Percentiles rank a stretch among this genome's conserved stretches.
phyloP scores from a whole-genome alignment of 305 asterid species.

The Solanum hybrid region DNA sequence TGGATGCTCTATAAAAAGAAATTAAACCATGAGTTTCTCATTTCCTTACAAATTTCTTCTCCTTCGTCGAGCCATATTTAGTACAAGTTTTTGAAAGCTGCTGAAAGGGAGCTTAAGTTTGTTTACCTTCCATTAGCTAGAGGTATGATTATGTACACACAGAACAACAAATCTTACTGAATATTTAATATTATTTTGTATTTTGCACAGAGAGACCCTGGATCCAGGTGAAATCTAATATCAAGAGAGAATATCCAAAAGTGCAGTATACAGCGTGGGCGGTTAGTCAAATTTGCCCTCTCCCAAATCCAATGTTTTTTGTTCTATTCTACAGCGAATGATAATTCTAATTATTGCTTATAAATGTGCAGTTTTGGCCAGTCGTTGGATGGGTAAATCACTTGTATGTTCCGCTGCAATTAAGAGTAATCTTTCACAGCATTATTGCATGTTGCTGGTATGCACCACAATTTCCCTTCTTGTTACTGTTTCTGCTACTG shows the following conservation, averaged over 20 bases:
- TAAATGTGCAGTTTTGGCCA: slow-evolving; percentile 77
- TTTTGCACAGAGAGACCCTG: slow-evolving; percentile 64
- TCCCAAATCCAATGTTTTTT: neutral
- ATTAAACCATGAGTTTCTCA: neutral
- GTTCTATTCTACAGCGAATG: neutral
- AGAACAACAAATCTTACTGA: neutral
- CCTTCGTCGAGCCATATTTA: neutral
- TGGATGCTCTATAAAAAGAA: neutral
- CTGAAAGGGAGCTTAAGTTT: neutral
- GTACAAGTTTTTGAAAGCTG: neutral
- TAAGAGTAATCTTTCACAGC: slow-evolving; percentile 84
- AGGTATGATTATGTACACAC: neutral
- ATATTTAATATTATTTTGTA: neutral
- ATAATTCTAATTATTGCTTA: neutral
- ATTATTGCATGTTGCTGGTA: slow-evolving; percentile 79
- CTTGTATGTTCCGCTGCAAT: slow-evolving; percentile 41
- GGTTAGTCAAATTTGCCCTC: slow-evolving; percentile 27
- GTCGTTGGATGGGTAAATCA: slow-evolving; percentile 94
- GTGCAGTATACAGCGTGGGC: slow-evolving; percentile 79
- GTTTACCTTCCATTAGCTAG: neutral
- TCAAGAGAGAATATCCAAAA: slow-evolving; percentile 77
- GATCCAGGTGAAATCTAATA: slow-evolving; percentile 69
- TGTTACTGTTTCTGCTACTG: neutral
- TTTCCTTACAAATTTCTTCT: neutral
- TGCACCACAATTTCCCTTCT: neutral